A percentile compares a stretch with the other conserved stretches of the same genome.
Evolutionary conservation across 768 basidiomycete genomes (phyloP).

Genomic region (Dentipellis fragilis): DNA sequence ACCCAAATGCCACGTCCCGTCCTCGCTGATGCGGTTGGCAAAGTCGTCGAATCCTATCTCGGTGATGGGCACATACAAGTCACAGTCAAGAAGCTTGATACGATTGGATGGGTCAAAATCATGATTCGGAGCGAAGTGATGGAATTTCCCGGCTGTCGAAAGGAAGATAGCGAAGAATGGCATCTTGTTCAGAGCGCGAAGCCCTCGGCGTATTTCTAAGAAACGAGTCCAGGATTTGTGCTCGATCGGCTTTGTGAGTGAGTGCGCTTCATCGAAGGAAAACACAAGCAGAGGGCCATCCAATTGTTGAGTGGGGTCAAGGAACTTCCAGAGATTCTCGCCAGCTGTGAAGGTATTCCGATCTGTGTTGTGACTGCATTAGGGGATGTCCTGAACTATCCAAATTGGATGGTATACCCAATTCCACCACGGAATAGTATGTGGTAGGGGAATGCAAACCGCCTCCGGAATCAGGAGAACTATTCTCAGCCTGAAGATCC

Average conservation of each 20-base stretch:
- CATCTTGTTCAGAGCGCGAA: slow-evolving; percentile 1
- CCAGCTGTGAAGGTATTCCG: not conserved
- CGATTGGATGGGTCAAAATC: slow-evolving; percentile 4
- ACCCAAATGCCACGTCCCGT: slow-evolving; percentile 8
- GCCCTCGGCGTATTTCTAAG: slow-evolving; percentile 9
- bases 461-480: no score
- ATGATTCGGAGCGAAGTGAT: slow-evolving; percentile 2
- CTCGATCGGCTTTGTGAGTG: slow-evolving; percentile 2
- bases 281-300: slow-evolving; percentile 10
- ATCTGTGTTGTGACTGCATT: no score
- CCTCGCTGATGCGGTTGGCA: slow-evolving; percentile 4
- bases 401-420: no score
- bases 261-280: slow-evolving; percentile 18
- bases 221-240: not conserved
- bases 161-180: slow-evolving; percentile 18
- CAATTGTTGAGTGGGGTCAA: not conserved
- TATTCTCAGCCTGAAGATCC: no score
- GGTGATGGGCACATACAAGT: slow-evolving; percentile 10
- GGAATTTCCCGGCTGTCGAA: slow-evolving; percentile 16
- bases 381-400: no score
- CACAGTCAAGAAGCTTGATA: slow-evolving; percentile 3
- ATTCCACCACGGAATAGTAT: no score
- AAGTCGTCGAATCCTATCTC: slow-evolving; percentile 19
- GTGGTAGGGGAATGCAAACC: no score
- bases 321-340: not conserved